Evolutionary conservation across 768 basidiomycete genomes (phyloP), one percentile per base, ranked within the genome.

Genomic region (Galerina sulciceps): DNA sequence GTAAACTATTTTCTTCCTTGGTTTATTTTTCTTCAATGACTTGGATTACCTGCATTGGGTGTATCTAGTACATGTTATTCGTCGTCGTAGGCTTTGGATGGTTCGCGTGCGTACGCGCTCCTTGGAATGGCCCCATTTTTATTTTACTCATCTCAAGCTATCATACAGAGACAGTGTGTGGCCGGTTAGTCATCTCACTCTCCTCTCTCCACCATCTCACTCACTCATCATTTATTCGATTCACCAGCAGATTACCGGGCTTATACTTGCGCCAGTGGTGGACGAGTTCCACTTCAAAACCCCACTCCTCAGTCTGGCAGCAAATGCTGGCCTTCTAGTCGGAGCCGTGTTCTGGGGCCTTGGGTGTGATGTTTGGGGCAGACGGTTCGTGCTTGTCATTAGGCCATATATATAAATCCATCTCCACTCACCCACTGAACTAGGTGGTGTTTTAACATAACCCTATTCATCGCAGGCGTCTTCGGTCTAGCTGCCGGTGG

Each of bases 31-130:
- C n/a, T n/a, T n/a, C n/a, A n/a, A 59, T 51, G n/a, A n/a, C n/a
- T n/a, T n/a, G n/a, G n/a, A n/a, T n/a, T n/a, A n/a, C n/a, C n/a
- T n/a, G n/a, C n/a, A n/a, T n/a, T n/a, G n/a, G n/a, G n/a, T n/a
- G 1, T 53, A 11, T 50, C 17, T 58, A 89, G 87, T 88, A 85
- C 76, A 73, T 75, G 57, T 68, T 91, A 37, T 90, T 91, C 68
- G 55, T 84, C 51, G 86, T 89, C 26, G 81, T 87, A 15, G 89
- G 88, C 1, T 89, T 91, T 71, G 89, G 89, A 51, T 90, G 88
- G 88, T 80, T 90, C 58, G 84, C 87, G 88, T 89, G 69, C 70
- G 87, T 77, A 15, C 8, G n/a, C n/a, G n/a, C n/a, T n/a, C 46
- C 31, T 8, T 38, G 53, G 22, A 52, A 9, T 35, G 43, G n/a